Conservation (phyloP, 495 filamentous ascomycete genomes). For the Penicillium taxi region DNA sequence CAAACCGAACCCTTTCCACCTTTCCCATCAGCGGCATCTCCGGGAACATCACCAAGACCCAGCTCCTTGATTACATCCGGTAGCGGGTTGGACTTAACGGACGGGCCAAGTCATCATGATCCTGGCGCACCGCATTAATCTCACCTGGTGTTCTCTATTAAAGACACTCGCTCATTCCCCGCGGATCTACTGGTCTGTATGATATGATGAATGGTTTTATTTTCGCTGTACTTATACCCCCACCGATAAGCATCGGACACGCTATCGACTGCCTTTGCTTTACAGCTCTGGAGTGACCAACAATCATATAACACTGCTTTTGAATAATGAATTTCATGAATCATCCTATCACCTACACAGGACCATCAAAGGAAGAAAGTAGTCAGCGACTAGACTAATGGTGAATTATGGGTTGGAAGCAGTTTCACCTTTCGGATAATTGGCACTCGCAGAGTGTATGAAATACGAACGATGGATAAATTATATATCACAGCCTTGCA, state of each 20-base stretch:
- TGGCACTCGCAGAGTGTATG: no score
- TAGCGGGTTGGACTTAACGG: not conserved
- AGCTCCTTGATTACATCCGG: slow-evolving; percentile 3
- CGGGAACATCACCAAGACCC: slow-evolving; percentile 6
- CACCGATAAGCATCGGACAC: slow-evolving; percentile 4
- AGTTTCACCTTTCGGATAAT: no score
- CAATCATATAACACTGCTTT: not conserved
- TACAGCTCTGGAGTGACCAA: not conserved
- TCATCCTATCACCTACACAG: no score
- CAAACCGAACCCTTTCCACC: slow-evolving; percentile 34
- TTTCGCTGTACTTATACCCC: slow-evolving; percentile 17
- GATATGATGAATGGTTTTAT: slow-evolving; percentile 29
- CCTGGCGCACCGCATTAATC: not conserved
- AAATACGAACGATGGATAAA: no score
- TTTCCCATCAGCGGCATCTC: slow-evolving; percentile 13
- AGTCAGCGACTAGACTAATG: no score
- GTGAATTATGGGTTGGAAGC: no score
- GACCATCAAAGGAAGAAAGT: no score
- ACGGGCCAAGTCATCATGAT: not conserved
- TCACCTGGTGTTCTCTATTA: no score
- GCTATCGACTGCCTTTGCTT: not conserved
- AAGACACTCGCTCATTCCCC: not conserved
- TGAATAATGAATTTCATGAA: no score
- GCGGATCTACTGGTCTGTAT: slow-evolving; percentile 14
- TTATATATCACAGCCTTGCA: no score